Evolutionary conservation across 495 filamentous ascomycete genomes (phyloP).

Genomic region (Daldinia childiae): DNA sequence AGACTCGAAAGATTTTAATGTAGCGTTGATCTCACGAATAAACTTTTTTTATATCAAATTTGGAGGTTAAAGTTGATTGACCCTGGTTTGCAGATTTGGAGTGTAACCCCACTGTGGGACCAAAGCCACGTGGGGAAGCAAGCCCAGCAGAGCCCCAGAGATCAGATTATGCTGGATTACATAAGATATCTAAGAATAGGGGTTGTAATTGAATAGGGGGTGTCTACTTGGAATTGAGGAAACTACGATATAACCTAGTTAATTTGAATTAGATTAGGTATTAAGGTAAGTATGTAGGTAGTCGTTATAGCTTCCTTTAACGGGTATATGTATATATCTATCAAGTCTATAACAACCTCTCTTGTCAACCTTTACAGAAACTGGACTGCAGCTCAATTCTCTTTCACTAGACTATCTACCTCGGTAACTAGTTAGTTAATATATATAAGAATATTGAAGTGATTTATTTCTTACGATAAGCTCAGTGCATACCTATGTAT

Average conservation of each 20-base stretch:
- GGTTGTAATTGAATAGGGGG: neutral
- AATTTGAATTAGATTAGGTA: too few relatives aligned
- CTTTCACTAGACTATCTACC: too few relatives aligned
- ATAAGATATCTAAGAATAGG: neutral
- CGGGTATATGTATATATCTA: too few relatives aligned
- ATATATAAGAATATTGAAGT: neutral
- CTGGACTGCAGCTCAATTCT: too few relatives aligned
- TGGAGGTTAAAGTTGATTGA: slow-evolving; percentile 9
- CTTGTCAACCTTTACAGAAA: too few relatives aligned
- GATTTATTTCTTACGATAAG: neutral
- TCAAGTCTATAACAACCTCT: too few relatives aligned
- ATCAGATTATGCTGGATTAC: slow-evolving; percentile 3
- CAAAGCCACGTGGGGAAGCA: slow-evolving; percentile 6
- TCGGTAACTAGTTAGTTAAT: too few relatives aligned
- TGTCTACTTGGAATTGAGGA: neutral
- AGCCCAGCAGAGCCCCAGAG: slow-evolving; percentile 1
- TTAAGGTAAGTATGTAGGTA: too few relatives aligned
- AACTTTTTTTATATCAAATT: slow-evolving; percentile 13
- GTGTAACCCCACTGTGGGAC: slow-evolving; percentile 10
- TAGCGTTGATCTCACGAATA: neutral
- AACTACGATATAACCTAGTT: neutral
- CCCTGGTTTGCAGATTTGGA: slow-evolving; percentile 7
- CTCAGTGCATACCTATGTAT: neutral
- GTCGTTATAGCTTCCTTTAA: too few relatives aligned
- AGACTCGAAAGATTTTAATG: slow-evolving; percentile 9